Conservation (phyloP, 2,329 filamentous ascomycete species). For the Epichloe amarillans region DNA sequence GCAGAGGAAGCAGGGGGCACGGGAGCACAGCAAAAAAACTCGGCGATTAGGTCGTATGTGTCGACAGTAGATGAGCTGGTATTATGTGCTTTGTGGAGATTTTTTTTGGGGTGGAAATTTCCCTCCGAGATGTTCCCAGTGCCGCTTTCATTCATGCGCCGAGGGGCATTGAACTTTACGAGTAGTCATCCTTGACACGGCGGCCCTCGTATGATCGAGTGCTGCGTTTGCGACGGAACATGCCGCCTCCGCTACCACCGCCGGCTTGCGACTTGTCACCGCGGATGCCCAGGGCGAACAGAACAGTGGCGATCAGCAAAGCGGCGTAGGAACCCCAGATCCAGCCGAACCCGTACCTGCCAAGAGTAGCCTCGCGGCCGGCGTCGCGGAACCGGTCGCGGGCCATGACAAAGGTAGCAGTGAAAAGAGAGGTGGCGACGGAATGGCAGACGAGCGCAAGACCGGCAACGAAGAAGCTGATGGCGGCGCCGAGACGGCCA, state of each 20-base stretch:
- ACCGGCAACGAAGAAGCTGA: slow-evolving; percentile 44
- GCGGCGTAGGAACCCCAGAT: slow-evolving; percentile 59
- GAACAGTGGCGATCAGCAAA: slow-evolving; percentile 50
- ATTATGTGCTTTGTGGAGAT: no score
- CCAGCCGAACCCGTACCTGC: slow-evolving; percentile 60
- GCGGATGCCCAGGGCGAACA: slow-evolving; percentile 53
- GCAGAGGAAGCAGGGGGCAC: no score
- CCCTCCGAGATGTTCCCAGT: not conserved
- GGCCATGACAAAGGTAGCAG: slow-evolving; percentile 56
- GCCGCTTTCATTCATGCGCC: not conserved
- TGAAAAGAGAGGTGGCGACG: slow-evolving; percentile 59
- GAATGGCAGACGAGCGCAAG: slow-evolving; percentile 57
- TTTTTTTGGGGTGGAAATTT: not conserved
- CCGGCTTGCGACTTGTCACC: slow-evolving; percentile 27
- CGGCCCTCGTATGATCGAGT: slow-evolving; percentile 31
- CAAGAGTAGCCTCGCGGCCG: slow-evolving; percentile 46
- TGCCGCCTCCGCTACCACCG: slow-evolving; percentile 10
- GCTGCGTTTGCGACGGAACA: slow-evolving; percentile 19
- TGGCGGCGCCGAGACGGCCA: slow-evolving; percentile 54
- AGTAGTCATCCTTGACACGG: slow-evolving; percentile 59
- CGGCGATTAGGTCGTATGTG: no score
- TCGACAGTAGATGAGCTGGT: no score
- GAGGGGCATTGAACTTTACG: slow-evolving; percentile 23
- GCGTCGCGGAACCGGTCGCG: slow-evolving; percentile 49
- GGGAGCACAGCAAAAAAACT: no score